These are phyloP conservation scores for Pseudozyma tsukubaensis DNA, from an alignment of 1,284 basidiomycete species.

Conservation along the genomic window DNA sequence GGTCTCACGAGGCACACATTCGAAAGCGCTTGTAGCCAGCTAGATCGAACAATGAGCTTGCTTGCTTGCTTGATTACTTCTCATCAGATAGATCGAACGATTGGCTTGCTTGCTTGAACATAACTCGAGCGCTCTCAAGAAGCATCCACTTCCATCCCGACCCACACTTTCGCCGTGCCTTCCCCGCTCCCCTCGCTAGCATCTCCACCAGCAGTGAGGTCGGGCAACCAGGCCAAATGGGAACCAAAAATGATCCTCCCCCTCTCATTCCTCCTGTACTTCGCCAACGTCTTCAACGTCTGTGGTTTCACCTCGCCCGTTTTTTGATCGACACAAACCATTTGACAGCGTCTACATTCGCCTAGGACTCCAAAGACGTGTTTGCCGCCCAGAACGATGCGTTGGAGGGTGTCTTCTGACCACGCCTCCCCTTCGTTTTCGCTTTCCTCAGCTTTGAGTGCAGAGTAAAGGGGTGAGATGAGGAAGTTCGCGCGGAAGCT, in stretches of 20 bases:
- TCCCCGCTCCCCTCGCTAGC: too few species aligned
- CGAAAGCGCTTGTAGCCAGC: too few species aligned
- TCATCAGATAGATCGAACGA: too few species aligned
- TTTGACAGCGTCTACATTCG: conserved; percentile 51
- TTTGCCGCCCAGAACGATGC: conserved; percentile 33
- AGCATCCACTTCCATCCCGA: conserved; percentile 35
- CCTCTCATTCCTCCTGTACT: conserved; percentile 31
- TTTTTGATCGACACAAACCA: conserved; percentile 51
- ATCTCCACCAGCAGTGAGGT: too few species aligned
- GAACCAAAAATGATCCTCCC: conserved; percentile 47
- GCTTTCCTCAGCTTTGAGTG: neutral
- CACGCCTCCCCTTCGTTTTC: conserved; percentile 7
- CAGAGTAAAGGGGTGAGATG: conserved; percentile 13
- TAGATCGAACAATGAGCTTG: too few species aligned
- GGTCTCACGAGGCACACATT: too few species aligned
- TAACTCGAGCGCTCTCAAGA: too few species aligned
- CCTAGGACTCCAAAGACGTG: conserved; percentile 48
- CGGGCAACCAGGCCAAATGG: conserved; percentile 42
- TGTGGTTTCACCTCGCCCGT: conserved; percentile 44
- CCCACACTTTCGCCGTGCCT: conserved; percentile 26
- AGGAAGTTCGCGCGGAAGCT: conserved; percentile 57
- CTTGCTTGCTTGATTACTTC: too few species aligned
- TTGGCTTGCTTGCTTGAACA: too few species aligned
- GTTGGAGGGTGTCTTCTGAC: conserved; percentile 28
- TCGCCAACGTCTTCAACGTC: conserved; percentile 41